Evolutionary conservation across 768 basidiomycete species (phyloP).

Genomic region (Lyophyllum decastes): DNA sequence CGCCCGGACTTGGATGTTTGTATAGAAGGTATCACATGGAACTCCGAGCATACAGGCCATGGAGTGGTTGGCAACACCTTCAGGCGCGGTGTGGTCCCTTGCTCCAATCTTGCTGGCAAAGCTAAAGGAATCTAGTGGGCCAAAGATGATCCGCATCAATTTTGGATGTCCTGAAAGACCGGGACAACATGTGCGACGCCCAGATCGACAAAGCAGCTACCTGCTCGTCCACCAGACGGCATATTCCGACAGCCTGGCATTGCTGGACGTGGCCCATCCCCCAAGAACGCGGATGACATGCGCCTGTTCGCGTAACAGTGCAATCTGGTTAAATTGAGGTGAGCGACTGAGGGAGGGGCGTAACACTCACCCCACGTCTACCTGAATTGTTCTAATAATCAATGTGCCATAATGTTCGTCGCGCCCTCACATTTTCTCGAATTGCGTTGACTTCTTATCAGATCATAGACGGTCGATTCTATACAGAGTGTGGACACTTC

Average conservation of each 20-base stretch:
- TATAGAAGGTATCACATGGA: not conserved
- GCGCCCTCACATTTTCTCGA: not conserved
- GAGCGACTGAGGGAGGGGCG: not conserved
- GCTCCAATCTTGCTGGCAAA: not conserved
- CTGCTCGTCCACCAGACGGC: conserved; percentile 16
- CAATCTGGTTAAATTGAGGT: conserved; percentile 16
- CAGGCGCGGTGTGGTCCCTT: not conserved
- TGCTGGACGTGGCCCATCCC: conserved; percentile 28
- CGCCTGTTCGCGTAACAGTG: conserved; percentile 24
- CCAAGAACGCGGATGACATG: conserved; percentile 45
- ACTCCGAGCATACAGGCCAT: not conserved
- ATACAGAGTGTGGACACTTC: conserved; percentile 72
- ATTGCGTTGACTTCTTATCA: conserved; percentile 24
- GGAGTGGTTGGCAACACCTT: not conserved
- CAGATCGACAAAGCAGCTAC: not conserved
- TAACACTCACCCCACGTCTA: not conserved
- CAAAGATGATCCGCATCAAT: not conserved
- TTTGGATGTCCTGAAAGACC: not conserved
- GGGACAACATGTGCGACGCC: not conserved
- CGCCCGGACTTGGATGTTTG: not conserved
- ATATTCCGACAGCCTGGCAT: conserved; percentile 44
- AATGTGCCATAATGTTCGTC: conserved; percentile 79
- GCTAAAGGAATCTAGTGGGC: not conserved
- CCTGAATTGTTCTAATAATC: not conserved
- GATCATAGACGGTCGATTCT: conserved; percentile 78